These are phyloP conservation scores for Boletellus deceptivus DNA, from an alignment of 1,284 basidiomycete species.

Conservation along the genomic window DNA sequence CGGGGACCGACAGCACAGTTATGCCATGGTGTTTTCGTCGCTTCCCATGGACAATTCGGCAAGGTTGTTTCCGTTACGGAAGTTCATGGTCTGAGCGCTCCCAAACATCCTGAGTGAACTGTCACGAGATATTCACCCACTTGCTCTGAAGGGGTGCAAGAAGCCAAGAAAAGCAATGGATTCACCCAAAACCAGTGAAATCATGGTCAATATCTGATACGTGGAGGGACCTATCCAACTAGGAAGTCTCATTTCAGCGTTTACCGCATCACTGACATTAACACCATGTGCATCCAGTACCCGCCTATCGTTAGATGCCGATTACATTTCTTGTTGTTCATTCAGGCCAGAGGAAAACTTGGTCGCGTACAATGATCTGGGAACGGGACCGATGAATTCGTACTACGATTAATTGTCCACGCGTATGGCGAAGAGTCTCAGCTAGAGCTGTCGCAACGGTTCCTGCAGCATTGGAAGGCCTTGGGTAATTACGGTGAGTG, in stretches of 20 bases:
- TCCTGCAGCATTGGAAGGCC: constrained; percentile 1
- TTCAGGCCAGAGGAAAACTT: background rate
- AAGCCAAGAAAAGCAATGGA: background rate
- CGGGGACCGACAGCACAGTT: background rate
- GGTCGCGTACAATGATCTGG: background rate
- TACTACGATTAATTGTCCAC: background rate
- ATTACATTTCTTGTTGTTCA: too few species aligned
- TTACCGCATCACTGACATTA: background rate
- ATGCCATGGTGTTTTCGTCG: background rate
- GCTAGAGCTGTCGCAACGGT: constrained; percentile 1
- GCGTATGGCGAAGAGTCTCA: constrained; percentile 3
- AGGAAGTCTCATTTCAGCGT: background rate
- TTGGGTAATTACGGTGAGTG: background rate
- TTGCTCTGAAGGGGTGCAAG: too few species aligned
- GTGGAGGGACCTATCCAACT: background rate
- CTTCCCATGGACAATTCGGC: background rate
- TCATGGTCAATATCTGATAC: background rate
- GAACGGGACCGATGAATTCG: background rate
- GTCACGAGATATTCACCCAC: too few species aligned
- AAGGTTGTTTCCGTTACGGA: background rate
- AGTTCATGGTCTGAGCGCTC: background rate
- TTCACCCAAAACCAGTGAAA: background rate
- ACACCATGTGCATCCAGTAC: too few species aligned
- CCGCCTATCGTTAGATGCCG: too few species aligned
- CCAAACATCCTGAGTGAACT: background rate